A percentile compares a stretch with the other conserved stretches of the same genome.
Evolutionary conservation across 1,284 basidiomycete genomes (phyloP).

Genomic region (Irpex sp.): DNA sequence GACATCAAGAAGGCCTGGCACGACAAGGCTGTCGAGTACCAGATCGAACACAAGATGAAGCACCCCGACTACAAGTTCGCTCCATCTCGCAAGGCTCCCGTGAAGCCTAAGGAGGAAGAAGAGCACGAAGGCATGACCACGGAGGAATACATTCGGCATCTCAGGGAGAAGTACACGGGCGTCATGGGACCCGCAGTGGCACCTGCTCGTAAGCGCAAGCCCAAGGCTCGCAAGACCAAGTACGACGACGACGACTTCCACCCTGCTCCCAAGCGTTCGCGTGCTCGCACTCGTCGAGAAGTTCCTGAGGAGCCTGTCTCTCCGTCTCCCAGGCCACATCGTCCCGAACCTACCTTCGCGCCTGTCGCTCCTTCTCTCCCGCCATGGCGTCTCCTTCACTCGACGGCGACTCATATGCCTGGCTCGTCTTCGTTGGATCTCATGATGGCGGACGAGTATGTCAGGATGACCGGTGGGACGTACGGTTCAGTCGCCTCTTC

Average conservation of each 20-base stretch:
- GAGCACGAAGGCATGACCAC: slow-evolving; percentile 9
- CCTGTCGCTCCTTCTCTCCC: neutral
- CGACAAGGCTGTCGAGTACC: slow-evolving; percentile 32
- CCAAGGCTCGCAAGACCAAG: slow-evolving; percentile 11
- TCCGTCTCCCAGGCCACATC: neutral
- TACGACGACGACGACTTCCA: slow-evolving; percentile 2
- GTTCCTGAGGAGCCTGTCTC: neutral
- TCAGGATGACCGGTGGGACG: neutral
- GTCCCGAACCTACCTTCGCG: neutral
- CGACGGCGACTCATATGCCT: neutral
- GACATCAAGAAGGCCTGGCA: slow-evolving; percentile 42
- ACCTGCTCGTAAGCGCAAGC: slow-evolving; percentile 18
- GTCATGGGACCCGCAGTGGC: slow-evolving; percentile 13
- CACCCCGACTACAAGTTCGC: slow-evolving; percentile 43
- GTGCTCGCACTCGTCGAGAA: neutral
- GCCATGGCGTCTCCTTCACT: neutral
- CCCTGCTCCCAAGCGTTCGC: slow-evolving; percentile 5
- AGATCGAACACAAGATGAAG: slow-evolving; percentile 31
- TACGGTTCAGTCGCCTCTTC: neutral
- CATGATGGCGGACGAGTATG: neutral
- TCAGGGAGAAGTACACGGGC: slow-evolving; percentile 17
- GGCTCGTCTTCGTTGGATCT: neutral
- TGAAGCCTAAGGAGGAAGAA: slow-evolving; percentile 11
- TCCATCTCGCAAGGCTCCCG: slow-evolving; percentile 28
- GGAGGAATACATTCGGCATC: slow-evolving; percentile 15